Evolutionary conservation across 2,329 filamentous ascomycete species (phyloP).

Genomic region (Ramichloridium luteum): DNA sequence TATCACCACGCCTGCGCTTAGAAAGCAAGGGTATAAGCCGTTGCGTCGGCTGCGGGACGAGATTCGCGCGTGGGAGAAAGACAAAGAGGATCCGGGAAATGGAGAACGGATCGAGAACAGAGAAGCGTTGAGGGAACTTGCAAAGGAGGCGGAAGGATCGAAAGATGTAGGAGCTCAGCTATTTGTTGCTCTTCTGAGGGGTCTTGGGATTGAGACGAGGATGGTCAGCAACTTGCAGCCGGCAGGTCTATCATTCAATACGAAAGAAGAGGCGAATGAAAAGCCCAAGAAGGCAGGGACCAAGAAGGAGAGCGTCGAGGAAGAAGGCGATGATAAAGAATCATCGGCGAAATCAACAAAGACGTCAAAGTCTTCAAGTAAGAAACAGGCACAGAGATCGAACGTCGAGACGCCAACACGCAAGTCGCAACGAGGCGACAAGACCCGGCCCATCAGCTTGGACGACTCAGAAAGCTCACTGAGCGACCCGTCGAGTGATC

Average conservation of each 20-base stretch:
- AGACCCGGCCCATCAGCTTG: slow-evolving; percentile 31
- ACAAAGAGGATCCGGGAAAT: slow-evolving; percentile 51
- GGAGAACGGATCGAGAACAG: slow-evolving; percentile 63
- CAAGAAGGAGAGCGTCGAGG: slow-evolving; percentile 13
- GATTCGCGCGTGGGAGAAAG: slow-evolving; percentile 54
- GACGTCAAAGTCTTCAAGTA: slow-evolving; percentile 5
- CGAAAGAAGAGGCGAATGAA: slow-evolving; percentile 62
- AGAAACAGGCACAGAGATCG: not conserved
- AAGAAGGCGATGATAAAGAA: slow-evolving; percentile 8
- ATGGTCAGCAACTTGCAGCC: slow-evolving; percentile 79
- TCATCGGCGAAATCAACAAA: slow-evolving; percentile 1
- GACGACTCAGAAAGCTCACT: slow-evolving; percentile 39
- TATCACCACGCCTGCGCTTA: slow-evolving; percentile 62
- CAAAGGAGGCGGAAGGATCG: slow-evolving; percentile 63
- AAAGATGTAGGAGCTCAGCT: slow-evolving; percentile 80
- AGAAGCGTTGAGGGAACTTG: slow-evolving; percentile 55
- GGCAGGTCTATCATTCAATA: slow-evolving; percentile 81
- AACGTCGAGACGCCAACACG: slow-evolving; percentile 14
- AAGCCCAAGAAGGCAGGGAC: slow-evolving; percentile 25
- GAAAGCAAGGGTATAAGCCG: slow-evolving; percentile 83
- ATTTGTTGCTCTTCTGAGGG: slow-evolving; percentile 74
- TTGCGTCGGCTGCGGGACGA: slow-evolving; percentile 63
- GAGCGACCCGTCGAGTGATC: slow-evolving; percentile 31
- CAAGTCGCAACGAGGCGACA: slow-evolving; percentile 19
- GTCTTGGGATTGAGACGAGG: slow-evolving; percentile 67